Base-by-base conservation (phyloP, 768 basidiomycete genomes). In the Leccinum subtestaceum region DNA sequence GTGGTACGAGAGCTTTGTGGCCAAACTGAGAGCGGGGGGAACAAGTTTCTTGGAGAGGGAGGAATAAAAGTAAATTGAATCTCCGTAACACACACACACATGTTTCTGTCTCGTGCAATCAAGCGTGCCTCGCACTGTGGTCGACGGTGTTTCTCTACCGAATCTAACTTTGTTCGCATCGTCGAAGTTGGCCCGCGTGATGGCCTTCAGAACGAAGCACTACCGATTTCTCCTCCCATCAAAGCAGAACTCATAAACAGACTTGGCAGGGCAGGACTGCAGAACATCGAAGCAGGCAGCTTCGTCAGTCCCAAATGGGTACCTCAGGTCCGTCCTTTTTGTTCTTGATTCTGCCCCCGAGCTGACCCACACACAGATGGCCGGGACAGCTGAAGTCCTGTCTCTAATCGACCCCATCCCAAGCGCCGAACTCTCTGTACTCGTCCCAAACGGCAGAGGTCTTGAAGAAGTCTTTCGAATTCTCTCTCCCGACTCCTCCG, bases 241-340 rank as follows among this genome's bases (percentile, higher is more conserved):
- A 95, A 95, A 72, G 83, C 87, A 17, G 88, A 89, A 60, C 81
- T 98, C 55, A 85, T 98, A 57, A 82, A 91, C 61, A 77, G 87
- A 13, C 83, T 98, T 11, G 83, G 81, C 2, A 70, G 70, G 17
- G 87, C 91, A 10, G 94, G 93, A 0, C 69, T 85, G 64, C 76
- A 77, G 60, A 83, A 77, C 57, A 87, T 95, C 63, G 93, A 95
- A 73, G 84, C 85, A 1, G 94, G 94, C 7, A 93, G 91, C 70
- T 94, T 96, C 69, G 94, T 95, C 58, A 91, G 91, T 71, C 90
- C 91, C 0, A 94, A 93, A 73, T 93, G 93, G 89, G 89, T 95
- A 25, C 94, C 93, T 0, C 94, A 95, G 83, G 94, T 67, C 21
- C 19, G 67, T 65, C 31, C 5, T 10, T 72, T 48, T 31, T 50